Conservation (phyloP, 2,329 filamentous ascomycete genomes). For the Sclerotiophoma versabilis region DNA sequence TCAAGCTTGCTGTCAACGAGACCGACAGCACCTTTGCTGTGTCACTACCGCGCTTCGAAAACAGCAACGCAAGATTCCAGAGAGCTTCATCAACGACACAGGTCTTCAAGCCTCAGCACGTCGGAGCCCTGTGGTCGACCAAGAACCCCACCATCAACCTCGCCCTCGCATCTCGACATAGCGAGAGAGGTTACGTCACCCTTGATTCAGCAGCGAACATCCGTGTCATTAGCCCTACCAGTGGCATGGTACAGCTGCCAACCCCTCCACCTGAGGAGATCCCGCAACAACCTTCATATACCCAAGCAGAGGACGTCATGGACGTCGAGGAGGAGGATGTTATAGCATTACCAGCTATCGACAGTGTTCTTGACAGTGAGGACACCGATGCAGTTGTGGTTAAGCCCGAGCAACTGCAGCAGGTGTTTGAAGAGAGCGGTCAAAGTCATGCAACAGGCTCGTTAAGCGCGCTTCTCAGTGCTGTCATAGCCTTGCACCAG, state of each 20-base stretch:
- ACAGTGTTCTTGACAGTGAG: constrained; percentile 20
- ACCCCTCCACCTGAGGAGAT: constrained; percentile 45
- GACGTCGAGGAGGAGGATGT: constrained; percentile 7
- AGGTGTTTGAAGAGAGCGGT: constrained; percentile 69
- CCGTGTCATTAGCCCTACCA: constrained; percentile 53
- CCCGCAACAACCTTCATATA: constrained; percentile 29
- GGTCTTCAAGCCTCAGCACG: constrained; percentile 70
- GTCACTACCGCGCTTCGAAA: constrained; percentile 47
- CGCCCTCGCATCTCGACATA: constrained; percentile 69
- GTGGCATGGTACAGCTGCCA: constrained; percentile 34
- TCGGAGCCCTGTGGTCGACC: constrained; percentile 65
- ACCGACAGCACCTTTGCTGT: constrained; percentile 55
- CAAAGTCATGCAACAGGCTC: constrained; percentile 74
- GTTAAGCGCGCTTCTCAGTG: constrained; percentile 78
- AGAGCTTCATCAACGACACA: constrained; percentile 58
- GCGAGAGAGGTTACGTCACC: constrained; percentile 74
- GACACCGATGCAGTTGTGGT: constrained; percentile 68
- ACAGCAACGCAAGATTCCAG: constrained; percentile 47
- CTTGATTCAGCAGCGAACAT: constrained; percentile 80
- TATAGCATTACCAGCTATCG: constrained; percentile 8
- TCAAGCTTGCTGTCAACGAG: constrained; percentile 75
- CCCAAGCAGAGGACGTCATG: constrained; percentile 15
- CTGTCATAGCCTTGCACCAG: constrained; percentile 69
- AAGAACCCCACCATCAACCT: constrained; percentile 66
- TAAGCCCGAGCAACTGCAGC: constrained; percentile 70